Conservation (phyloP, 139 green algal species). For the Chlorella sp. region DNA sequence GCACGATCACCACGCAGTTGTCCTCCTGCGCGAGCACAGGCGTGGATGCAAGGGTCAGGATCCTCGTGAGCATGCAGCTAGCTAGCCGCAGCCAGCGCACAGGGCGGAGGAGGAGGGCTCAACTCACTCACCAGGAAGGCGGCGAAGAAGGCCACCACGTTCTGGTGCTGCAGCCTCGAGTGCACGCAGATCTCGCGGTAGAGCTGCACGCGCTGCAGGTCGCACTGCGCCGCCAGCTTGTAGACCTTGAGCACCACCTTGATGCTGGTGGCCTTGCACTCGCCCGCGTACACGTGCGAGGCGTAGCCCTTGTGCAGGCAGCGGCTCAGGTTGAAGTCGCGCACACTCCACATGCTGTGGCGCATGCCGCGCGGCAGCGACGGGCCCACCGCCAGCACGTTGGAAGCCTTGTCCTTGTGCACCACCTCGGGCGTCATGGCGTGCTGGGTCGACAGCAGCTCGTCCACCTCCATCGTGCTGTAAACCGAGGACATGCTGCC, state of each 20-base stretch:
- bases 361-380: slow-evolving; percentile 24
- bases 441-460: too few relatives aligned
- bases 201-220: slow-evolving; percentile 37
- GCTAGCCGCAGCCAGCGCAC: too few relatives aligned
- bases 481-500: too few relatives aligned
- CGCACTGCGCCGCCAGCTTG: slow-evolving; percentile 25
- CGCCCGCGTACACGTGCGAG: slow-evolving; percentile 20
- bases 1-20: slow-evolving; percentile 46
- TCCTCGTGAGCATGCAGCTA: too few relatives aligned
- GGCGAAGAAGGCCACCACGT: slow-evolving; percentile 17
- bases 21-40: slow-evolving; percentile 44
- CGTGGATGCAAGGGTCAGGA: too few relatives aligned
- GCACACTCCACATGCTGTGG: slow-evolving; percentile 14
- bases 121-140: slow-evolving; percentile 19
- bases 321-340: slow-evolving; percentile 24
- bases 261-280: slow-evolving; percentile 14
- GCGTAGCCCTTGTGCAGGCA: slow-evolving; percentile 34
- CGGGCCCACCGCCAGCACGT: slow-evolving; percentile 16
- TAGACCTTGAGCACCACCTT: slow-evolving; percentile 36
- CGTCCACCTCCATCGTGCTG: too few relatives aligned
- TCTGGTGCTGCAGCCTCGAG: slow-evolving; percentile 20
- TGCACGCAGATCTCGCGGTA: slow-evolving; percentile 25
- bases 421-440: too few relatives aligned
- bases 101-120: too few relatives aligned
- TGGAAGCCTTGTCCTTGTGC: background rate